A percentile compares a stretch with the other conserved stretches of the same genome.
Evolutionary conservation across 75 land plant species (phyloP).

Genomic region (Pinus tabuliformis): DNA sequence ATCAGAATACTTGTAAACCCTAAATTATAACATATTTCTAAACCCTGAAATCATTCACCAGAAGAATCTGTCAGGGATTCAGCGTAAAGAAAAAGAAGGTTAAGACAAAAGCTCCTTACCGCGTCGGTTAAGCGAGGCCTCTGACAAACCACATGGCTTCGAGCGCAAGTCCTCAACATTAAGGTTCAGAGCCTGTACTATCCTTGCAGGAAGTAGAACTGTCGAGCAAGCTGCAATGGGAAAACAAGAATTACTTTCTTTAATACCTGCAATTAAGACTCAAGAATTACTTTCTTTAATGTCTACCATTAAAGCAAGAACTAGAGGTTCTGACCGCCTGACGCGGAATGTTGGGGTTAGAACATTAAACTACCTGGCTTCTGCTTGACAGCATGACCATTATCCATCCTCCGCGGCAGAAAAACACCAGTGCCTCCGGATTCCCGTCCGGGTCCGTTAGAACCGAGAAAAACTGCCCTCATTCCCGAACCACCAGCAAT

Average conservation of each 20-base stretch:
- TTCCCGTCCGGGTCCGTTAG: constrained; percentile 21
- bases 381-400: background rate
- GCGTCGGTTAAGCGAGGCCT: background rate
- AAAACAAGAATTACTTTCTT: background rate
- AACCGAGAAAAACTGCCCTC: constrained; percentile 46
- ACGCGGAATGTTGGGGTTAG: no score
- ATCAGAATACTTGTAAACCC: background rate
- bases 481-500: background rate
- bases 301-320: no score
- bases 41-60: no score
- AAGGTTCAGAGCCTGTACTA: constrained; percentile 48
- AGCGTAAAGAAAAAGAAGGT: no score
- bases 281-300: background rate
- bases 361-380: background rate
- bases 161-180: constrained; percentile 40
- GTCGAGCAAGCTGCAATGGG: constrained; percentile 28
- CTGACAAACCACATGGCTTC: constrained; percentile 8
- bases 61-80: no score
- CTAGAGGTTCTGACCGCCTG: no score
- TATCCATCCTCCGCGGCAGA: constrained; percentile 47
- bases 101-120: background rate
- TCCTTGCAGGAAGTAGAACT: constrained; percentile 38
- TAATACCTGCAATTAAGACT: background rate
- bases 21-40: no score
- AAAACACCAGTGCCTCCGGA: constrained; percentile 79